These are phyloP conservation scores for Trametes punicea DNA, from an alignment of 768 basidiomycete species.

Conservation along the genomic window DNA sequence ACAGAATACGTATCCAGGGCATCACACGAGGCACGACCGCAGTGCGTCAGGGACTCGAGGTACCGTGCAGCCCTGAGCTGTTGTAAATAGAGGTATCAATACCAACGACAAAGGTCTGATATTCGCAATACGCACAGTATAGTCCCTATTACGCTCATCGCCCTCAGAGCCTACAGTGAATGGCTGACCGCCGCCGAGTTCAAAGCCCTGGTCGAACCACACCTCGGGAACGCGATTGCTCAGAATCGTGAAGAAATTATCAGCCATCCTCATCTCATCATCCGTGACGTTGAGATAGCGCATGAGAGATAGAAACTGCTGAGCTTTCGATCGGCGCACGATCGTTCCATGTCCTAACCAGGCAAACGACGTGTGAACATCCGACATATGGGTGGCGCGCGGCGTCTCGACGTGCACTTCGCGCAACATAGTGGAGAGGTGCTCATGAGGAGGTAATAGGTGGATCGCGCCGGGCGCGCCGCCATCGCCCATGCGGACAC, in stretches of 20 bases:
- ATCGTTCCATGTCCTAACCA: slow-evolving; percentile 69
- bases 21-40: slow-evolving; percentile 20
- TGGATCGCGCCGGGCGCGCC: slow-evolving; percentile 37
- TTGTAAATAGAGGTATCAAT: neutral
- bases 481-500: slow-evolving; percentile 34
- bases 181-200: slow-evolving; percentile 54
- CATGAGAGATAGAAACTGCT: slow-evolving; percentile 49
- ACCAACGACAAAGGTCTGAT: neutral
- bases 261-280: slow-evolving; percentile 61
- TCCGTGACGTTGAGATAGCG: slow-evolving; percentile 39
- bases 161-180: slow-evolving; percentile 63
- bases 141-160: slow-evolving; percentile 50
- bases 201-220: slow-evolving; percentile 64
- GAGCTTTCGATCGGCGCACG: slow-evolving; percentile 40
- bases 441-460: slow-evolving; percentile 60
- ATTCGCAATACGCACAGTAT: slow-evolving; percentile 47
- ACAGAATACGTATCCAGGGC: slow-evolving; percentile 4
- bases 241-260: slow-evolving; percentile 65
- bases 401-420: slow-evolving; percentile 34
- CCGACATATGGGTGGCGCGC: slow-evolving; percentile 19
- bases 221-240: slow-evolving; percentile 52
- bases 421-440: slow-evolving; percentile 51
- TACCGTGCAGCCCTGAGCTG: slow-evolving; percentile 45
- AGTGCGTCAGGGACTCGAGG: slow-evolving; percentile 23
- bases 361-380: slow-evolving; percentile 53